Conservation (phyloP, 2,329 filamentous ascomycete genomes). For the Ophiocordyceps camponoti-saundersi region DNA sequence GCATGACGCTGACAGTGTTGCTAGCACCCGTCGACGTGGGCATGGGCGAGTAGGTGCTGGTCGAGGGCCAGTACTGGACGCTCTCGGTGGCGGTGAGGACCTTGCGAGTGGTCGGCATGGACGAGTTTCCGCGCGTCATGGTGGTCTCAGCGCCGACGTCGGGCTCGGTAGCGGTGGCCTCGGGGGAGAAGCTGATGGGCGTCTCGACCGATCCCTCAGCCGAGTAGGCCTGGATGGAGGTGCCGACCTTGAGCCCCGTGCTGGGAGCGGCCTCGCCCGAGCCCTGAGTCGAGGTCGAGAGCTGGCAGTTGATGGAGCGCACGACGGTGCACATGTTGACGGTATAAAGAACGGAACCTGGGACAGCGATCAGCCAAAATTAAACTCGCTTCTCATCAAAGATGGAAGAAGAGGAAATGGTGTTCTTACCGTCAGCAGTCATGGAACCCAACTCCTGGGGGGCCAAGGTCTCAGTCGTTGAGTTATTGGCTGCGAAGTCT, state of each 20-base stretch:
- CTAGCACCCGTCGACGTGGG: constrained; percentile 14
- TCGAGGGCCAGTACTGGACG: constrained; percentile 1
- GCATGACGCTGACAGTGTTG: constrained; percentile 6
- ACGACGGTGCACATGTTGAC: constrained; percentile 19
- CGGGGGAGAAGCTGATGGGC: neutral
- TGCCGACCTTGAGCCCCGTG: neutral
- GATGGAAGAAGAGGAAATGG: neutral
- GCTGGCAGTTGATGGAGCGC: constrained; percentile 15
- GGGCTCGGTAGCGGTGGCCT: constrained; percentile 4
- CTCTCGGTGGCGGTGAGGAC: constrained; percentile 1
- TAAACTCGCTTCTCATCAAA: neutral
- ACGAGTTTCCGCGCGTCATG: constrained; percentile 7
- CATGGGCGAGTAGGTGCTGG: constrained; percentile 4
- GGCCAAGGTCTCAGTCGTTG: constrained; percentile 11
- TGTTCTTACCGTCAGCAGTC: constrained; percentile 13
- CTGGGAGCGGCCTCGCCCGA: constrained; percentile 3
- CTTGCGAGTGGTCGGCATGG: constrained; percentile 2
- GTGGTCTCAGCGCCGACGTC: constrained; percentile 1
- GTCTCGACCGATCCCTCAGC: neutral
- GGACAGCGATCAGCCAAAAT: neutral
- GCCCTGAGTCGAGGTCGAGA: constrained; percentile 11
- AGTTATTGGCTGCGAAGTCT: constrained; percentile 10
- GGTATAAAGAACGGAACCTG: constrained; percentile 14
- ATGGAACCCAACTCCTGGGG: constrained; percentile 15
- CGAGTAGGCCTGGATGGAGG: neutral